Base-by-base conservation (phyloP, 1,284 basidiomycete genomes). In the Ganoderma boninense region DNA sequence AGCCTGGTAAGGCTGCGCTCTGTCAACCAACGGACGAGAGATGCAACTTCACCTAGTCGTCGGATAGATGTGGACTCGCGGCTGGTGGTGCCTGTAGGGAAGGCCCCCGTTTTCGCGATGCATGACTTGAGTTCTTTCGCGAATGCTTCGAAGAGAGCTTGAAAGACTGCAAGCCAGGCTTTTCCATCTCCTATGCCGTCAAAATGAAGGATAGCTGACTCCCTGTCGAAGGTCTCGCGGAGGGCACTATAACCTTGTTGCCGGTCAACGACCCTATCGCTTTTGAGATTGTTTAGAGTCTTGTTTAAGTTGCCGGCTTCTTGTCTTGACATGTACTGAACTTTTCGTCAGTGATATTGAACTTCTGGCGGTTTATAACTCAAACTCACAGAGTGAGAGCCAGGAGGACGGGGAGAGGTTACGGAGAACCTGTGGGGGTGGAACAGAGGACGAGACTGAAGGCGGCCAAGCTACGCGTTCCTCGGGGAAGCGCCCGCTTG, bases 181-280 rank as follows among this genome's bases (percentile, higher is more conserved):
- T 82, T 81, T 10, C 87, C 88, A 32, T 88, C 81, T 13, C 83
- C 78, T 32, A 81, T 78, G 29, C 85, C 77, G 79, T 88, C 86
- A 73, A 94, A 85, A 59, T 86, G 87, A 44, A 85, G 81, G 49
- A 92, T 80, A 14, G 86, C 84, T 64, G 81, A 79, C 64, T 87
- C 83, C 69, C 87, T 86, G n/a, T 85, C 79, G 71, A 97, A 93
- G 56, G 88, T 83, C 32, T 85, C 84, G 44, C 89, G 87, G 42
- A 97, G 82, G 26, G 83, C 77, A 5, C 84, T 73, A 32, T 94
- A 79, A 20, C 90, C 95, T 69, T 93, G 88, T 70, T 90, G 87
- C 13, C 96, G 87, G 38, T 93, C 92, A 76, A 89, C 93, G 78
- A 92, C 83, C 76, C 92, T 95, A 69, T 89, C 86, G 76, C 90